Evolutionary conservation across 2,329 filamentous ascomycete species (phyloP), one percentile per base, ranked within the genome.

Genomic region (Rhinocladiella similis): DNA sequence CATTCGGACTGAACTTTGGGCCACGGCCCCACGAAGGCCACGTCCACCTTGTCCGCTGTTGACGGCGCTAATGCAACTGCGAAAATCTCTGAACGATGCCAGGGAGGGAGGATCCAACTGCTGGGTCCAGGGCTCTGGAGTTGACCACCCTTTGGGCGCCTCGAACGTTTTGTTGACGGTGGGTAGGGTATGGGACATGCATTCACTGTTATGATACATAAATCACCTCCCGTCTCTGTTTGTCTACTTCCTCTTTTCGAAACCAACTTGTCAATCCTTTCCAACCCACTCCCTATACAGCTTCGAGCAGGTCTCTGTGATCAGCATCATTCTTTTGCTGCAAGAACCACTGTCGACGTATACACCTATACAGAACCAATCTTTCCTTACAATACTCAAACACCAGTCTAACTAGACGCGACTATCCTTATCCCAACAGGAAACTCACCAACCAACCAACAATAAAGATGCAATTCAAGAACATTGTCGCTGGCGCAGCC

Each of bases 391-490:
- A 16, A 36, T 16, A 48, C 42, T 12, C 38, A 39, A 45, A 33
- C 35, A 54, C 51, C 36, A 43, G 55, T 55, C 43, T 36, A 18
- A 47, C 50, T 25, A 55, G 42, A 50, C 36, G 16, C 16, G 12
- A 61, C 56, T 50, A 45, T 63, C 60, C 49, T 53, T 59, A 38
- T 46, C 33, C 56, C 3, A 48, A 50, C 50, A 55, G 20, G 42
- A 50, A 48, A 3, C 22, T 48, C 27, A 33, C 9, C 41, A 20
- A 54, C 18, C 22, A 50, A 52, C 38, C 25, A 19, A 43, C 36
- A 22, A 47, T 47, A 50, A 69, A 64, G 42, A 74, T 74, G 72
- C 67, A 68, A 50, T 65, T 71, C 66, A 65, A 66, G 46, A 67
- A 64, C 49, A 52, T 68, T 14, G 22, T 66, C 49, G 53, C 70